Evolutionary conservation across 2,329 filamentous ascomycete genomes (phyloP).

Genomic region (Mycosphaerelloides madeirae): DNA sequence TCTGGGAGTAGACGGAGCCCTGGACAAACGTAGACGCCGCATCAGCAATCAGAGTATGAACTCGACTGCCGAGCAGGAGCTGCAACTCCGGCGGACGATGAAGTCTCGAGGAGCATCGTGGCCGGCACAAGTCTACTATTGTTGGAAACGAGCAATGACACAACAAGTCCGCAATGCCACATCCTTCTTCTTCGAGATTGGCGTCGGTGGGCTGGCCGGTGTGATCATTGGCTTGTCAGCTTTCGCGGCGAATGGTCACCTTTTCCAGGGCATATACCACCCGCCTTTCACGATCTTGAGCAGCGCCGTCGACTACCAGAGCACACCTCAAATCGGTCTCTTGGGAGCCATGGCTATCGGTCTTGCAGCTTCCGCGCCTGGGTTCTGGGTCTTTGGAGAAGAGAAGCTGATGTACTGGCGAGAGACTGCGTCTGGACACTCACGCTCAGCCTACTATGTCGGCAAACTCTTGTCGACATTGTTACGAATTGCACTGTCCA

Average conservation of each 20-base stretch:
- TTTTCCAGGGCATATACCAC: slow-evolving; percentile 52
- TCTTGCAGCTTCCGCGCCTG: slow-evolving; percentile 51
- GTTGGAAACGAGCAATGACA: slow-evolving; percentile 49
- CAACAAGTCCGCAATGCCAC: slow-evolving; percentile 54
- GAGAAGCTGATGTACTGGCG: slow-evolving; percentile 53
- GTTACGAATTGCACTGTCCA: slow-evolving; percentile 48
- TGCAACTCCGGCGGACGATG: slow-evolving; percentile 44
- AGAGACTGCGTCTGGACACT: slow-evolving; percentile 55
- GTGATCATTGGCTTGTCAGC: slow-evolving; percentile 53
- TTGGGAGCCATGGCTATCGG: slow-evolving; percentile 53
- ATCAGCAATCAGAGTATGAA: slow-evolving; percentile 28
- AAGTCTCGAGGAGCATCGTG: slow-evolving; percentile 48
- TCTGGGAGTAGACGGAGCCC: slow-evolving; percentile 3
- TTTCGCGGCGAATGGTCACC: slow-evolving; percentile 46
- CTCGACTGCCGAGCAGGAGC: slow-evolving; percentile 38
- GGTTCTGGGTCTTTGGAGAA: slow-evolving; percentile 55
- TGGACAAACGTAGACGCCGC: slow-evolving; percentile 18
- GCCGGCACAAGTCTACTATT: slow-evolving; percentile 50
- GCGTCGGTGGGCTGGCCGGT: slow-evolving; percentile 49
- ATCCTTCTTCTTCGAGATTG: slow-evolving; percentile 53
- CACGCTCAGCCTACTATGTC: slow-evolving; percentile 52
- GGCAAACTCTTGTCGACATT: slow-evolving; percentile 52
- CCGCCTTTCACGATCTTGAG: slow-evolving; percentile 50
- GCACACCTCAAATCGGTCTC: slow-evolving; percentile 51
- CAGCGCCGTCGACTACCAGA: slow-evolving; percentile 47